Percentiles rank a stretch among this genome's conserved stretches.
Conservation (phyloP, 2,329 filamentous ascomycete species). For the Fusarium cyanostomum region DNA sequence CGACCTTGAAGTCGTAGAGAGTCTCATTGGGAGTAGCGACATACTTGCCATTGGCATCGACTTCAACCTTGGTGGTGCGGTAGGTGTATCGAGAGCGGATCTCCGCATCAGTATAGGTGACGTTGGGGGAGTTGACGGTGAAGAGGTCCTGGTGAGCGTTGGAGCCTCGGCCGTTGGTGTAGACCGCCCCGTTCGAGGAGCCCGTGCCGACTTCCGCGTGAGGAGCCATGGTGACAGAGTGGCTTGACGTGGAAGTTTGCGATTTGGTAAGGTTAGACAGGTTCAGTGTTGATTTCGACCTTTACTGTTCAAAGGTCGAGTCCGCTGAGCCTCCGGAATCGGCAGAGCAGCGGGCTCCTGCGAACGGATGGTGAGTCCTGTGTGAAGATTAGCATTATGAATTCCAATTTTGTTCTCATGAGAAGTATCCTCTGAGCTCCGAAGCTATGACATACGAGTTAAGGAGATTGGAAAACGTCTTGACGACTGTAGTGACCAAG, state of each 20-base stretch:
- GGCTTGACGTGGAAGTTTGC: slow-evolving; percentile 40
- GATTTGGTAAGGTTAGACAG: slow-evolving; percentile 40
- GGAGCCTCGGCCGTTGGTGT: slow-evolving; percentile 49
- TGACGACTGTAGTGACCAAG: slow-evolving; percentile 75
- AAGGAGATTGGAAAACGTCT: slow-evolving; percentile 98
- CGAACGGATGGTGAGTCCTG: slow-evolving; percentile 95
- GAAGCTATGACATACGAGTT: slow-evolving; percentile 78
- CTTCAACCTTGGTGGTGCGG: slow-evolving; percentile 86
- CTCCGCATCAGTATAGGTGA: slow-evolving; percentile 85
- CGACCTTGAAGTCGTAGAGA: slow-evolving; percentile 96
- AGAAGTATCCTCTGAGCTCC: background rate
- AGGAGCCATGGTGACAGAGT: slow-evolving; percentile 80
- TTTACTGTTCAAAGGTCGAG: slow-evolving; percentile 68
- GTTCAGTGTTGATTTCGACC: slow-evolving; percentile 46
- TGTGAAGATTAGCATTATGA: slow-evolving; percentile 41
- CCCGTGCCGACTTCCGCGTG: slow-evolving; percentile 75
- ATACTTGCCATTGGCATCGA: slow-evolving; percentile 77
- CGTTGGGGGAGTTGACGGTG: slow-evolving; percentile 90
- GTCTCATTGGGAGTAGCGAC: slow-evolving; percentile 89
- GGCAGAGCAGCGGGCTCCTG: slow-evolving; percentile 93
- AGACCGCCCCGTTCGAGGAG: slow-evolving; percentile 70
- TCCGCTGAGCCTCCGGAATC: slow-evolving; percentile 84
- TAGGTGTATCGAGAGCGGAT: slow-evolving; percentile 97
- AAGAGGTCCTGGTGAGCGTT: slow-evolving; percentile 72
- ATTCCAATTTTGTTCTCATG: background rate